These are phyloP conservation scores for Buxus sempervirens DNA, from an alignment of 164 flowering plant species.

Conservation along the genomic window DNA sequence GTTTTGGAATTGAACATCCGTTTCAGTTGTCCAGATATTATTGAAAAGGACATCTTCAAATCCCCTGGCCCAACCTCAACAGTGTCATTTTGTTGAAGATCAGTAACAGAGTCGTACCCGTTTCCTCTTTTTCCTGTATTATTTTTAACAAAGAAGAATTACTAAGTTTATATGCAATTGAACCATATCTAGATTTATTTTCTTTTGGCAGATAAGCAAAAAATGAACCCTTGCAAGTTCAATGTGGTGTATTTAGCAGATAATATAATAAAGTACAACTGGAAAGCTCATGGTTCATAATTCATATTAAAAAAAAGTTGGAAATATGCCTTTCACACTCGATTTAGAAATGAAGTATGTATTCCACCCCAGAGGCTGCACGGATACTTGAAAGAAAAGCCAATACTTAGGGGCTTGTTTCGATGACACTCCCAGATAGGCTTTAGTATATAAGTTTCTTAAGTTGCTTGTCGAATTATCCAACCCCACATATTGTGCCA, in stretches of 20 bases:
- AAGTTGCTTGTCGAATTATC: constrained; percentile 65
- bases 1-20: constrained; percentile 58
- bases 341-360: constrained; percentile 69
- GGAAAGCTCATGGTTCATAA: no score
- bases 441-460: constrained; percentile 57
- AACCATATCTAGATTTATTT: background rate
- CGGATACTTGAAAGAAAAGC: constrained; percentile 68
- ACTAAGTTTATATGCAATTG: no score
- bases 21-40: constrained; percentile 54
- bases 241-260: background rate
- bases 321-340: constrained; percentile 33
- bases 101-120: constrained; percentile 19
- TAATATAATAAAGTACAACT: background rate
- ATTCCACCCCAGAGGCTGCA: constrained; percentile 84
- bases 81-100: constrained; percentile 38
- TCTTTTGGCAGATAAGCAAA: constrained; percentile 1
- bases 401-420: constrained; percentile 54
- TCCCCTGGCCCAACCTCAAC: constrained; percentile 74
- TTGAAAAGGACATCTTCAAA: constrained; percentile 71
- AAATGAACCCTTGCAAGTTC: background rate
- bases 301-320: background rate
- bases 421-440: constrained; percentile 53
- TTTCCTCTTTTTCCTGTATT: constrained; percentile 30
- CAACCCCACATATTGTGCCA: constrained; percentile 50
- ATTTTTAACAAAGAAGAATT: no score